These are phyloP conservation scores for Phaffomyces thermotolerans DNA, from an alignment of 805 yeast species.

Conservation along the genomic window DNA sequence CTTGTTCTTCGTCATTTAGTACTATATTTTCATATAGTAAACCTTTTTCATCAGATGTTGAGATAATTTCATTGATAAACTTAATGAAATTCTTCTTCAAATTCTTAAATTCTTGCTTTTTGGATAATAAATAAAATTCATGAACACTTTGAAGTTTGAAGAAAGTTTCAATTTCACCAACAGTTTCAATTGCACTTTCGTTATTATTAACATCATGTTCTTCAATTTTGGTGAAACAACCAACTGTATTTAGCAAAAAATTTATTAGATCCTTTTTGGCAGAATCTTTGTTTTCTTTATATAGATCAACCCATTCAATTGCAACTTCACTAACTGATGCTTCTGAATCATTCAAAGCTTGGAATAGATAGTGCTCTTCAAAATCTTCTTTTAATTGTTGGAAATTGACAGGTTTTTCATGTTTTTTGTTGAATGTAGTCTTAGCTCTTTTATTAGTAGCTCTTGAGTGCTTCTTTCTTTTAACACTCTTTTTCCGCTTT, in stretches of 20 bases:
- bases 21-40: slow-evolving; percentile 36
- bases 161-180: slow-evolving; percentile 59
- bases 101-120: slow-evolving; percentile 36
- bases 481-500: slow-evolving; percentile 8
- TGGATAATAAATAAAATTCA: slow-evolving; percentile 61
- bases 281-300: slow-evolving; percentile 32
- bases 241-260: slow-evolving; percentile 61
- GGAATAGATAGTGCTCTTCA: slow-evolving; percentile 41
- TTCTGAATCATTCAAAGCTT: slow-evolving; percentile 42
- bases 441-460: too few relatives aligned
- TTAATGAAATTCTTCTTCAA: slow-evolving; percentile 48
- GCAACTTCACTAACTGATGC: slow-evolving; percentile 47
- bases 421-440: not conserved
- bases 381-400: slow-evolving; percentile 35
- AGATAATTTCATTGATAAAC: slow-evolving; percentile 48
- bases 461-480: not conserved
- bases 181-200: slow-evolving; percentile 66
- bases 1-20: slow-evolving; percentile 25
- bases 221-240: slow-evolving; percentile 58
- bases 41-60: slow-evolving; percentile 55
- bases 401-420: slow-evolving; percentile 18
- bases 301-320: slow-evolving; percentile 51
- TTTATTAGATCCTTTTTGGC: slow-evolving; percentile 63
- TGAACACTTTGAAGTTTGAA: slow-evolving; percentile 56
- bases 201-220: slow-evolving; percentile 68